These are phyloP conservation scores for Juglanconis oblonga DNA, from an alignment of 2,329 filamentous ascomycete genomes.

Conservation along the genomic window DNA sequence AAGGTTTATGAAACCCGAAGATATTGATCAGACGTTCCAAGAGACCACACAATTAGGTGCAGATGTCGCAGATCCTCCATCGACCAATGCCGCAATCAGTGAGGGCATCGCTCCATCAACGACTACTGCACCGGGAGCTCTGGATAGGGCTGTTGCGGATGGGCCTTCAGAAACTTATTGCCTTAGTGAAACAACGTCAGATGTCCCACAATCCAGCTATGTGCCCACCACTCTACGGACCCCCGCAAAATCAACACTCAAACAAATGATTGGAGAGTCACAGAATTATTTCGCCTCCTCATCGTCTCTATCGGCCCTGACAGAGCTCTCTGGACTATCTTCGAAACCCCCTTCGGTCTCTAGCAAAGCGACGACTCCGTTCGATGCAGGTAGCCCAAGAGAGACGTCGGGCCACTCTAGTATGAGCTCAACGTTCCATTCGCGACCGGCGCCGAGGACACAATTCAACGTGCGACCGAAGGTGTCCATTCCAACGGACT, in stretches of 20 bases:
- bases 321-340: constrained; percentile 55
- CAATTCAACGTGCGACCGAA: constrained; percentile 65
- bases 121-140: background rate
- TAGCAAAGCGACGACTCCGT: constrained; percentile 63
- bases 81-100: background rate
- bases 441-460: constrained; percentile 30
- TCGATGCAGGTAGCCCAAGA: constrained; percentile 41
- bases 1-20: background rate
- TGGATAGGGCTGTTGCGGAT: background rate
- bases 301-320: constrained; percentile 48
- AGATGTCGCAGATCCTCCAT: background rate
- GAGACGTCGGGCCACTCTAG: constrained; percentile 24
- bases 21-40: background rate
- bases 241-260: constrained; percentile 15
- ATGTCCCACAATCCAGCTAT: background rate
- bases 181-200: background rate
- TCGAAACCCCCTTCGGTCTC: constrained; percentile 53
- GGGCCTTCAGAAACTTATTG: background rate
- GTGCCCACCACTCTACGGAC: background rate
- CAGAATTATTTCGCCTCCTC: constrained; percentile 49
- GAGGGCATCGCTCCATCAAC: background rate
- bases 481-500: constrained; percentile 76
- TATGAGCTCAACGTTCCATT: constrained; percentile 21
- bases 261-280: constrained; percentile 16
- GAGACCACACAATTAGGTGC: background rate